These are phyloP conservation scores for Kurtzmaniella natalensis DNA, from an alignment of 1,139 yeast species.

Conservation along the genomic window DNA sequence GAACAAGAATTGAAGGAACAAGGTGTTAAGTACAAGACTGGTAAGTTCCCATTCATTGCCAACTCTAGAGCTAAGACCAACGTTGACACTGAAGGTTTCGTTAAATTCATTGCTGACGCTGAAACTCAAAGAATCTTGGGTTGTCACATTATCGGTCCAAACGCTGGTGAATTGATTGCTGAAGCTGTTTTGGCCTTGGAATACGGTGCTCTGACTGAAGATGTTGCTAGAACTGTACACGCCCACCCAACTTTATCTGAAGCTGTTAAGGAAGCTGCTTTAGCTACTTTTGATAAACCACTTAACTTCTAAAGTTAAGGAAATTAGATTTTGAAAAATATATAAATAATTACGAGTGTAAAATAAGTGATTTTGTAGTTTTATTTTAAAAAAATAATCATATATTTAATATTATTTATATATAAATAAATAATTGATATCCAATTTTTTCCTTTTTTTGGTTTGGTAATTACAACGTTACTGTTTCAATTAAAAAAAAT, in stretches of 20 bases:
- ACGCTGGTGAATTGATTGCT: slow-evolving; percentile 99
- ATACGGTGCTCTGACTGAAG: slow-evolving; percentile 98
- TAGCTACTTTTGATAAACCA: slow-evolving; percentile 87
- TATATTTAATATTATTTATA: too few relatives aligned
- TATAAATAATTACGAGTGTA: too few relatives aligned
- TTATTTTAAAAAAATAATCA: too few relatives aligned
- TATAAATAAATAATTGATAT: too few relatives aligned
- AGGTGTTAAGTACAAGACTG: slow-evolving; percentile 87
- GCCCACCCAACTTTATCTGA: slow-evolving; percentile 98
- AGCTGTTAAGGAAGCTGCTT: slow-evolving; percentile 98
- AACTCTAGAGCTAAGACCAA: slow-evolving; percentile 99
- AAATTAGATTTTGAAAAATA: too few relatives aligned
- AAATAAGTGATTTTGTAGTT: too few relatives aligned
- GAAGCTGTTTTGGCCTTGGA: slow-evolving; percentile 97
- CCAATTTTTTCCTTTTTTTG: too few relatives aligned
- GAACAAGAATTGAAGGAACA: slow-evolving; percentile 95
- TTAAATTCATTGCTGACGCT: slow-evolving; percentile 91
- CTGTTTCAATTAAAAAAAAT: too few relatives aligned
- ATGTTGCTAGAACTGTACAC: slow-evolving; percentile 94
- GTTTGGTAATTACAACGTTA: too few relatives aligned
- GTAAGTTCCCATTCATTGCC: slow-evolving; percentile 98
- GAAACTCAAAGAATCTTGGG: slow-evolving; percentile 97
- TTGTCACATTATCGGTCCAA: slow-evolving; percentile 95
- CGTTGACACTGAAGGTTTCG: slow-evolving; percentile 95
- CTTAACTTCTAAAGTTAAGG: slow-evolving; percentile 59